A percentile compares a stretch with the other conserved stretches of the same genome.
Conservation (phyloP, 116 monocot species). For the Posidonia oceanica region DNA sequence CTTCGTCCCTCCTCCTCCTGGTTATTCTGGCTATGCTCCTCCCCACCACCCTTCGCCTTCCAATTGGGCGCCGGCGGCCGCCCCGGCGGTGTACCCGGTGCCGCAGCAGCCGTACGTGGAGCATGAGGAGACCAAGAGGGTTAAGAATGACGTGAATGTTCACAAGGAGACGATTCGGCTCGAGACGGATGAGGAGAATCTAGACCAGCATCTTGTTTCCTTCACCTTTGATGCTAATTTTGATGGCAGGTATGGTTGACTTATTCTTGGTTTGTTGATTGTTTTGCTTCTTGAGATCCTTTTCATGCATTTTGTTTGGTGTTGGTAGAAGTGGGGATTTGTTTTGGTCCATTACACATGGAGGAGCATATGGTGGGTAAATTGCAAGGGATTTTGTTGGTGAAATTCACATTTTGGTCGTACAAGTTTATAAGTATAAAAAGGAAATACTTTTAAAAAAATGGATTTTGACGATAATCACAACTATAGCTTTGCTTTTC, state of each 20-base stretch:
- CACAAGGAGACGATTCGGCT: conserved; percentile 74
- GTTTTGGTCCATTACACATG: too few relatives aligned
- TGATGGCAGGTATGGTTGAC: conserved; percentile 55
- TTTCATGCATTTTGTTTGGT: background rate
- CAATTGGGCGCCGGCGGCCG: background rate
- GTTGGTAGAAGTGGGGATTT: too few relatives aligned
- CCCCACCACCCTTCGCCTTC: background rate
- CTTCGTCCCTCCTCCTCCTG: background rate
- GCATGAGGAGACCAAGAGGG: conserved; percentile 49
- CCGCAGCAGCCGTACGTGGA: conserved; percentile 52
- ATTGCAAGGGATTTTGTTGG: too few relatives aligned
- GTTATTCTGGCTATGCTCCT: background rate
- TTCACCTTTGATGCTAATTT: conserved; percentile 65
- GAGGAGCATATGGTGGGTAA: too few relatives aligned
- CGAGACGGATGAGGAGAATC: conserved; percentile 33
- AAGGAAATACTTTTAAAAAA: too few relatives aligned
- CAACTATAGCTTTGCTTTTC: too few relatives aligned
- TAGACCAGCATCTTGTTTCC: conserved; percentile 49
- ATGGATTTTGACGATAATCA: too few relatives aligned
- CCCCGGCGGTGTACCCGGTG: background rate
- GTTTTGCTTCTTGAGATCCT: background rate
- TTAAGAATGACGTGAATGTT: conserved; percentile 79
- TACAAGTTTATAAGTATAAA: too few relatives aligned
- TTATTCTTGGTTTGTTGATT: background rate
- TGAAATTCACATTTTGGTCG: too few relatives aligned